phyloP scores from a whole-genome alignment of 2,329 filamentous ascomycete species.

The Botryotinia calthae region DNA sequence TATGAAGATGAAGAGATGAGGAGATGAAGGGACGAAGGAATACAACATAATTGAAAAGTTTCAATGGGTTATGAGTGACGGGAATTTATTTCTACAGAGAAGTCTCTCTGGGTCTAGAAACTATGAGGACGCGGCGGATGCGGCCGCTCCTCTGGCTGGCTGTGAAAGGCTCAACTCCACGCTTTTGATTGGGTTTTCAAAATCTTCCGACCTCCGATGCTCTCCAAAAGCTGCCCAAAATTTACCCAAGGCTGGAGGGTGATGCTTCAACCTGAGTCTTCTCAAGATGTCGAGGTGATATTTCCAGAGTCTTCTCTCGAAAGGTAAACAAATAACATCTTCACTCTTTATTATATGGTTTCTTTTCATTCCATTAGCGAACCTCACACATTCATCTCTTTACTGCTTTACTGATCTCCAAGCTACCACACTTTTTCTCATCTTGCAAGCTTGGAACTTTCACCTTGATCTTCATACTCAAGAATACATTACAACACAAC shows the following conservation, averaged over 20 bases:
- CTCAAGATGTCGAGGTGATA: not conserved
- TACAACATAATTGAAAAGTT: not conserved
- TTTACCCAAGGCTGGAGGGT: not conserved
- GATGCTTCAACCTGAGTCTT: not conserved
- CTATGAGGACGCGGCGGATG: not conserved
- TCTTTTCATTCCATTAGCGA: not conserved
- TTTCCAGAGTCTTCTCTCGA: not conserved
- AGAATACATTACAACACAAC: not conserved
- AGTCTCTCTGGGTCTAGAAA: slow-evolving; percentile 4
- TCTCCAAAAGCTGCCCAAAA: slow-evolving; percentile 12
- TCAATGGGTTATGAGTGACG: not conserved
- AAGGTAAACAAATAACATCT: not conserved
- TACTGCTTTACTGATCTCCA: not conserved
- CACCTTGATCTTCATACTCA: not conserved
- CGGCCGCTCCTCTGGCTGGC: not conserved
- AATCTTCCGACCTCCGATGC: slow-evolving; percentile 14
- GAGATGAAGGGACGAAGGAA: not conserved
- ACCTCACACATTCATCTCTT: not conserved
- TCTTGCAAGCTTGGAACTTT: slow-evolving; percentile 2
- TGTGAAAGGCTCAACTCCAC: no score
- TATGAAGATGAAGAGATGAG: not conserved
- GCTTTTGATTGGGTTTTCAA: not conserved
- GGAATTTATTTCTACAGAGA: not conserved
- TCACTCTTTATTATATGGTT: not conserved
- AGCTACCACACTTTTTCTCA: not conserved